phyloP scores from a whole-genome alignment of 2,329 filamentous ascomycete genomes.

The Chalaropsis ovoidea region DNA sequence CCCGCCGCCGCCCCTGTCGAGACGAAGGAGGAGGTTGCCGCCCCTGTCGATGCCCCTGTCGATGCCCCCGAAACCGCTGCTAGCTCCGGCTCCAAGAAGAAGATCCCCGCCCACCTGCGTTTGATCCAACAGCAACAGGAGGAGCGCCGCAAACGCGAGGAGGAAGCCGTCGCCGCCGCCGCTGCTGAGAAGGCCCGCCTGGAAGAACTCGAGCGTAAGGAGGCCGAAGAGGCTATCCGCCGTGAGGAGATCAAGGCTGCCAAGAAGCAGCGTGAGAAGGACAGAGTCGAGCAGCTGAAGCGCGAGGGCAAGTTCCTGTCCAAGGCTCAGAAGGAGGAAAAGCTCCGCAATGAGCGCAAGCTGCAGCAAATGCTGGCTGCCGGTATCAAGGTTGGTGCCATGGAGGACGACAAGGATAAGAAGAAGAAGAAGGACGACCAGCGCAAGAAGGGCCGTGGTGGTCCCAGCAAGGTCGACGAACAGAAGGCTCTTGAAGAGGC shows the following conservation, averaged over 20 bases:
- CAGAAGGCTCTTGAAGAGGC: constrained; percentile 69
- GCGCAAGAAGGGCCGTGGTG: constrained; percentile 61
- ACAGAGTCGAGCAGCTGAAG: constrained; percentile 77
- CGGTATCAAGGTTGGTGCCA: constrained; percentile 60
- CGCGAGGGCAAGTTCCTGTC: constrained; percentile 79
- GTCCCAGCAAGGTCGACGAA: constrained; percentile 47
- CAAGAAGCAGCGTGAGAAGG: constrained; percentile 80
- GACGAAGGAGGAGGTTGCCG: constrained; percentile 31
- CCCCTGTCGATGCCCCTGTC: constrained; percentile 50
- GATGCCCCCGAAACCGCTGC: constrained; percentile 31
- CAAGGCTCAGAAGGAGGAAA: constrained; percentile 75
- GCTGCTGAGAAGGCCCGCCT: constrained; percentile 56
- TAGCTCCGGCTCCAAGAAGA: constrained; percentile 58
- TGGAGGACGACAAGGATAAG: constrained; percentile 37
- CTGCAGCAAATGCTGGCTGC: constrained; percentile 77
- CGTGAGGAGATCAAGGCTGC: constrained; percentile 62
- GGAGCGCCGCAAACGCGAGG: constrained; percentile 54
- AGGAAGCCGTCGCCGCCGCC: constrained; percentile 47
- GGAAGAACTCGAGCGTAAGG: constrained; percentile 54
- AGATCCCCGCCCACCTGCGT: constrained; percentile 64
- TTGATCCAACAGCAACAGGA: constrained; percentile 76
- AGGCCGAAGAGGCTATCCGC: constrained; percentile 57
- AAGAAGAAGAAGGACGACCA: constrained; percentile 72
- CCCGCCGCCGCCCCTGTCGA: constrained; percentile 30
- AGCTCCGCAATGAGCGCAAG: constrained; percentile 66